Evolutionary conservation across 1,284 basidiomycete species (phyloP).

Genomic region (Fomitopsis palustris): DNA sequence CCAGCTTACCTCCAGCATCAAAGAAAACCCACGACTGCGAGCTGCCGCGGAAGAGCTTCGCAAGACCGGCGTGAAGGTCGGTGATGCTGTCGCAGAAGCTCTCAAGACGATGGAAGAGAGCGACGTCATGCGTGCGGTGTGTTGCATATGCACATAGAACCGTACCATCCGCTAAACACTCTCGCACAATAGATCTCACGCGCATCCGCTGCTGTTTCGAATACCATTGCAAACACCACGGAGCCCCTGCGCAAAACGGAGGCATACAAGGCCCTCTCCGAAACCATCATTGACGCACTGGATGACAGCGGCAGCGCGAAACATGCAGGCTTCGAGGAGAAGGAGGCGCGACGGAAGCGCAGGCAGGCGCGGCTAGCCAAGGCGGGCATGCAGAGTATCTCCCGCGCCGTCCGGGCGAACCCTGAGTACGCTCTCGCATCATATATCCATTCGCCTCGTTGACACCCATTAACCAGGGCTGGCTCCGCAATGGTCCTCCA

Average conservation of each 20-base stretch:
- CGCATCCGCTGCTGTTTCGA: slow-evolving; percentile 77
- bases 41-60: slow-evolving; percentile 90
- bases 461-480: slow-evolving; percentile 52
- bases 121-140: slow-evolving; percentile 82
- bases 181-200: slow-evolving; percentile 57
- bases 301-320: slow-evolving; percentile 92
- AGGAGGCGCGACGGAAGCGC: slow-evolving; percentile 77
- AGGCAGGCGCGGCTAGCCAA: slow-evolving; percentile 77
- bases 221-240: slow-evolving; percentile 78
- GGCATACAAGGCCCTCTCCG: slow-evolving; percentile 90
- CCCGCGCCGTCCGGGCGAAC: slow-evolving; percentile 56
- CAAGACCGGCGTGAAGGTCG: slow-evolving; percentile 87
- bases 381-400: slow-evolving; percentile 69
- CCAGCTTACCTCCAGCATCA: slow-evolving; percentile 89
- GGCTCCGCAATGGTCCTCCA: slow-evolving; percentile 83
- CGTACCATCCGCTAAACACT: not conserved
- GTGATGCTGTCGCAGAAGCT: slow-evolving; percentile 90
- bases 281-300: slow-evolving; percentile 88
- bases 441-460: not conserved
- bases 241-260: slow-evolving; percentile 94
- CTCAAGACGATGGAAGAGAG: slow-evolving; percentile 92
- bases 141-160: slow-evolving; percentile 25
- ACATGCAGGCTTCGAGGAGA: slow-evolving; percentile 93
- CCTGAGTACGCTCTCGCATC: slow-evolving; percentile 60
- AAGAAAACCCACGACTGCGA: slow-evolving; percentile 91